Base-by-base conservation (phyloP, 768 basidiomycete genomes). In the Russula virescens region DNA sequence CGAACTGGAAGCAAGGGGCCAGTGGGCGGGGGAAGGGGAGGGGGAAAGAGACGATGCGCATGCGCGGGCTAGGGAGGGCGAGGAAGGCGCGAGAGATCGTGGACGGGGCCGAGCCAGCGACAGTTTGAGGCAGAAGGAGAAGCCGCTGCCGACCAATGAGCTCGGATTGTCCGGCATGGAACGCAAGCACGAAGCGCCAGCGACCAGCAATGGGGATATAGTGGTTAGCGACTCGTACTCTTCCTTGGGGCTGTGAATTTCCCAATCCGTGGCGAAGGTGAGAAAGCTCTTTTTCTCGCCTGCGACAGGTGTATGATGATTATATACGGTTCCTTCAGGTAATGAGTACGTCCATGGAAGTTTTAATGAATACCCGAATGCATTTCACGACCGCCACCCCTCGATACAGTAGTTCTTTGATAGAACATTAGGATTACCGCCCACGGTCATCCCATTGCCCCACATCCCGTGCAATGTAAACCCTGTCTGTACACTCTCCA, bases 1-100 rank as follows among this genome's bases (percentile, higher is more conserved):
- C 66, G 74, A 26, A 66, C 61, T 51, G 67, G 58, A 60, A 31
- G 23, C 58, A 23, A 28, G 46, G 35, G 9, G 13, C 8, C 42
- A 42, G 38, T 45, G 51, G 58, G 23, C 18, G 3, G 18, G 46
- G 28, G 53, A 48, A 9, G 7, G 21, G 7, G 53, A 23, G 38
- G 16, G 61, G 8, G 40, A 31, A n/a, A 34, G 47, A 19, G 52
- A 55, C 4, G 47, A 50, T 7, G 28, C 18, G 31, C 31, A 14
- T 18, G 28, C 26, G 0, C 31, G n/a, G 7, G 52, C 28, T 21
- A 25, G 45, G 23, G 57, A 26, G 38, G 18, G 14, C 21, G 62
- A 54, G 14, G 57, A 59, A 9, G 58, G 16, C 3, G 6, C 58
- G 31, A 19, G 40, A 16, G 47, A 50, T 19, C 46, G 51, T 14